A percentile compares a stretch with the other conserved stretches of the same genome.
Conservation (phyloP, 2,329 filamentous ascomycete species). For the Fusarium sp. region DNA sequence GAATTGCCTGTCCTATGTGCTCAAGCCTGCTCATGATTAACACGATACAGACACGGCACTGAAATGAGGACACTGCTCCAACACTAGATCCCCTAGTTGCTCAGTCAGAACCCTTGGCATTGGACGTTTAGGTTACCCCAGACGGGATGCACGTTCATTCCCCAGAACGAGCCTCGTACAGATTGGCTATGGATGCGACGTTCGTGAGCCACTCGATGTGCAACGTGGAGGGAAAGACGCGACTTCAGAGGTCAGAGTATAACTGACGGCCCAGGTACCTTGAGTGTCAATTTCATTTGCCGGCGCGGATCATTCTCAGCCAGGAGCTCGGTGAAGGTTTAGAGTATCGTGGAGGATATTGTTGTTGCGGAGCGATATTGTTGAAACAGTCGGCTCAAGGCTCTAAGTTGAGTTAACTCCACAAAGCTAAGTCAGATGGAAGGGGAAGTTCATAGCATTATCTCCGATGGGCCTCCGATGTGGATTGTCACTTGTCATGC, state of each 20-base stretch:
- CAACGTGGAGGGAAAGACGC: conserved; percentile 42
- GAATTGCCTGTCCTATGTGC: not conserved
- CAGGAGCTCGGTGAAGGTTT: conserved; percentile 33
- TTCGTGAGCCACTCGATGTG: conserved; percentile 44
- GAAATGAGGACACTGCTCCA: conserved; percentile 4
- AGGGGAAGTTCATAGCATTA: conserved; percentile 15
- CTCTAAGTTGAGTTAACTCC: conserved; percentile 17
- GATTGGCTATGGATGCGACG: conserved; percentile 9
- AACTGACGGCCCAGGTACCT: conserved; percentile 1
- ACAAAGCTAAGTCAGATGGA: conserved; percentile 23
- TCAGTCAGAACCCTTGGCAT: conserved; percentile 27
- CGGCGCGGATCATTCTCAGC: conserved; percentile 30
- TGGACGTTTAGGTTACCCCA: conserved; percentile 40
- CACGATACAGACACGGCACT: not conserved
- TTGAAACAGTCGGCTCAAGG: conserved; percentile 25
- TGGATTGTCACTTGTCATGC: not conserved
- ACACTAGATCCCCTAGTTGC: conserved; percentile 9
- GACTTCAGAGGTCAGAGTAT: conserved; percentile 40
- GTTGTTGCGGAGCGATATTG: conserved; percentile 18
- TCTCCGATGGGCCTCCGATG: conserved; percentile 5
- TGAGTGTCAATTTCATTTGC: conserved; percentile 16
- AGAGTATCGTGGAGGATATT: conserved; percentile 17
- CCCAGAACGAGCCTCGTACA: conserved; percentile 34
- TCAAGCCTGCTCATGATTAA: conserved; percentile 1
- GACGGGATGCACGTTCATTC: conserved; percentile 32